Evolutionary conservation across 2,329 filamentous ascomycete species (phyloP).

Genomic region (Microdochium bolleyi): DNA sequence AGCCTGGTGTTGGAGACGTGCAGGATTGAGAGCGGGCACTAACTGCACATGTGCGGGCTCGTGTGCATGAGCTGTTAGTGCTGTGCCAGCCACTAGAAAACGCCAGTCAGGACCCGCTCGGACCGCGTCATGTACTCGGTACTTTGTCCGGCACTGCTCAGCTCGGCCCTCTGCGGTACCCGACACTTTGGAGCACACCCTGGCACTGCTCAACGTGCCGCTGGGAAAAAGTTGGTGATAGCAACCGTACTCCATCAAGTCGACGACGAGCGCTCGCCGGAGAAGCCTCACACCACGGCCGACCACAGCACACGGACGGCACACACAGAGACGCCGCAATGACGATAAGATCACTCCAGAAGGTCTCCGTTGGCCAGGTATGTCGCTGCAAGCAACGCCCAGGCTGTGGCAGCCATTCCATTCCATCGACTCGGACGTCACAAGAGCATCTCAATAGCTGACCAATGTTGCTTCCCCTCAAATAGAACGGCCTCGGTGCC

Average conservation of each 20-base stretch:
- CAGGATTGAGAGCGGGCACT: neutral
- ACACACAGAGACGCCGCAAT: conserved; percentile 31
- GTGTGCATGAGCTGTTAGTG: neutral
- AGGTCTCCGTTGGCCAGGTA: conserved; percentile 47
- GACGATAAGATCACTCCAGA: conserved; percentile 46
- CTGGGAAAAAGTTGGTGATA: neutral
- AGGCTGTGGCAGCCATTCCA: no score
- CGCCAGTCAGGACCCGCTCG: neutral
- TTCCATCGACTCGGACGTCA: neutral
- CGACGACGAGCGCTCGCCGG: neutral
- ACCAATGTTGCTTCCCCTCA: neutral
- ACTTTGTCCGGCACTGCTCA: neutral
- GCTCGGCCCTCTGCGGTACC: neutral
- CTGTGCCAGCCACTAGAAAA: neutral
- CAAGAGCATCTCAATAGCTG: conserved; percentile 6
- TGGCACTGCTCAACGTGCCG: neutral
- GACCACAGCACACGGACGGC: conserved; percentile 5
- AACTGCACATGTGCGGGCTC: neutral
- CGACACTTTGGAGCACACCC: neutral
- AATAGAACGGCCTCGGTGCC: conserved; percentile 87
- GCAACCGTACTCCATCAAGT: neutral
- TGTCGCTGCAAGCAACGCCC: conserved; percentile 4
- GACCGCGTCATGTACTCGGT: neutral
- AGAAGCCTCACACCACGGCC: neutral
- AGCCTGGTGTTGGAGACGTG: neutral